Base-by-base conservation (phyloP, 805 yeast genomes). In the Candida ulmi region DNA sequence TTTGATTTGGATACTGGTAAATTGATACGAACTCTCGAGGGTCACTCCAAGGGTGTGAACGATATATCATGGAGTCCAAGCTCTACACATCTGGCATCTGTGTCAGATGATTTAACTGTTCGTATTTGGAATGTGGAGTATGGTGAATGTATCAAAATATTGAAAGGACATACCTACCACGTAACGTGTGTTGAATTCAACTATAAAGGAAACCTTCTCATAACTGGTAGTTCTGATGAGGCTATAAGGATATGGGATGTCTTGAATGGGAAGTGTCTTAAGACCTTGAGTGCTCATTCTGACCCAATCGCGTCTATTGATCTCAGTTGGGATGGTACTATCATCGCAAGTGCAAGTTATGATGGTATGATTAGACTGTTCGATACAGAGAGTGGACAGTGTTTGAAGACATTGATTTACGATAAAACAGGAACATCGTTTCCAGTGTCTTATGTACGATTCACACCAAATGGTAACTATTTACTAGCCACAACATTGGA, bases 181-280 rank as follows among this genome's bases (percentile, higher is more conserved):
- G 86, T 88, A 11, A 80, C 86, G 1, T 68, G 83, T n/a, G 61
- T 88, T 5, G 69, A 69, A 38, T 91, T 80, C 65, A 84, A 78
- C 46, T 60, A 68, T 30, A 82, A 81, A 56, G 96, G 96, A 1
- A 85, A 87, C 45, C 60, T 93, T 17, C 57, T 93, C 13, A 78
- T 85, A 18, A 76, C 90, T 32, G 95, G 95, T 0, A 78, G 95
- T 1, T 77, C 93, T 37, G 99, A 91, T 60, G 98, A 91, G 56
- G 87, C 91, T 37, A 80, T 93, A 13, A 74, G 90, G 37, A 72
- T 91, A 2, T 91, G 99, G 99, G 96, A 91, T 60, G 74, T 83
- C 2, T 66, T 69, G 25, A 66, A 76, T 16, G 95, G 95, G 1
- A 71, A 71, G 30, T 74, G 85, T 40, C 63, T 88, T 50, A 80